A percentile compares a stretch with the other conserved stretches of the same genome.
Conservation (phyloP, 257 asterid species). For the Cynanchum wilfordii region DNA sequence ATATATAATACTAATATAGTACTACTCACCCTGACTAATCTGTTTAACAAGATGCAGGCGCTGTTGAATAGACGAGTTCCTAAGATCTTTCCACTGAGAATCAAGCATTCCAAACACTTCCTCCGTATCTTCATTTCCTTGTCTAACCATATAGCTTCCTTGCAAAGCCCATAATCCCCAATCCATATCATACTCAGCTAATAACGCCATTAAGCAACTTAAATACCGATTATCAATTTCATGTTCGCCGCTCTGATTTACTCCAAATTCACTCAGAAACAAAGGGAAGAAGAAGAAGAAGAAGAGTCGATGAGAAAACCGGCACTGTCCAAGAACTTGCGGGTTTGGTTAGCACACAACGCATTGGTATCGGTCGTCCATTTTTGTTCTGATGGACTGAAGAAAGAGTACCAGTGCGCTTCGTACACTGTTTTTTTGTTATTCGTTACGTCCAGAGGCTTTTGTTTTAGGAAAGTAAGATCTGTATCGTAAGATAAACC, state of each 20-base stretch:
- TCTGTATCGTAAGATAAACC: conserved; percentile 41
- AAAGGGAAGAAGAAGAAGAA: conserved; percentile 34
- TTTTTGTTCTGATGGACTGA: neutral
- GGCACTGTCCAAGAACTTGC: conserved; percentile 19
- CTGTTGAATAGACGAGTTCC: conserved; percentile 31
- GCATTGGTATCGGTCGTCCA: conserved; percentile 7
- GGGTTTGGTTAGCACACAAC: conserved; percentile 25
- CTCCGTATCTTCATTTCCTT: conserved; percentile 29
- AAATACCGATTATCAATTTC: conserved; percentile 51
- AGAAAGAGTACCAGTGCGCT: conserved; percentile 43
- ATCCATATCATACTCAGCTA: conserved; percentile 56
- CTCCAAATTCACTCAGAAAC: conserved; percentile 62
- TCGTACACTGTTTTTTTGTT: conserved; percentile 48
- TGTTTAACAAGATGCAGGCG: conserved; percentile 43
- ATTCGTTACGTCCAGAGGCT: conserved; percentile 20
- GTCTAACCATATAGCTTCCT: conserved; percentile 52
- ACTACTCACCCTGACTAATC: conserved; percentile 45
- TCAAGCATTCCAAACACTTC: conserved; percentile 52
- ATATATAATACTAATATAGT: too few relatives aligned
- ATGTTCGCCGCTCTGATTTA: conserved; percentile 33
- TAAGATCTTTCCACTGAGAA: conserved; percentile 37
- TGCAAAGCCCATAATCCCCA: conserved; percentile 80
- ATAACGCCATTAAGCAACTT: conserved; percentile 42
- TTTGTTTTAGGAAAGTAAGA: conserved; percentile 32
- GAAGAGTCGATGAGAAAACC: conserved; percentile 31